Base-by-base conservation (phyloP, 73 alveolate genomes). In the Paramecium primaurelia region DNA sequence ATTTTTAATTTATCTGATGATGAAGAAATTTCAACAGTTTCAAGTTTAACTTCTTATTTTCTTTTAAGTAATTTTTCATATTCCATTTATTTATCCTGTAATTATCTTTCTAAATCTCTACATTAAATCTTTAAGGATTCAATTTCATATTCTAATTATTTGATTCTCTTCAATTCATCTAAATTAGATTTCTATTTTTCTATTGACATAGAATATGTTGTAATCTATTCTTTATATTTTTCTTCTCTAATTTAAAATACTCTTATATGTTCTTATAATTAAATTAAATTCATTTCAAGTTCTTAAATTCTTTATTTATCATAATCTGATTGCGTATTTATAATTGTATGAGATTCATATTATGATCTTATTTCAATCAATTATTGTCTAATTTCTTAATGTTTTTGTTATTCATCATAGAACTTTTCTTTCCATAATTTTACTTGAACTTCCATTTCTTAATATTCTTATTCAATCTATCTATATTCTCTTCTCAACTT, bases 381-480 rank as follows among this genome's bases (percentile, higher is more conserved):
- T 47, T 80, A 8, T 12, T 40, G 34, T 18, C 51, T 45, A 0
- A 47, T 18, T 8, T 80, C 91, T 80, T 80, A 80, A 80, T 80
- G 75, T 8, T 47, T 40, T 7, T 80, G 16, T 20, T 40, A 47
- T 80, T 80, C 91, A n/a, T 80, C 91, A 47, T 80, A 80, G 9
- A 44, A 80, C 49, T 80, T 80, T 25, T 80, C 91, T 47, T 80
- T 80, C 91, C 91, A 80, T 18, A 44, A 47, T 3, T 49, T 80
- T 12, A 80, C 77, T 80, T 80, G 14, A 26, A 40, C 73, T 80
- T 80, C 71, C 58, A 80, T 14, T 9, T 80, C 91, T 14, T 40
- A 25, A 44, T 14, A 44, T 25, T 40, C 3, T 80, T 45, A 26
- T 25, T 80, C 71, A 12, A 44, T 45, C 25, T 8, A 12, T 44